Evolutionary conservation across 192 early-diverging fungal species (phyloP).

Genomic region (Podochytrium sp.): DNA sequence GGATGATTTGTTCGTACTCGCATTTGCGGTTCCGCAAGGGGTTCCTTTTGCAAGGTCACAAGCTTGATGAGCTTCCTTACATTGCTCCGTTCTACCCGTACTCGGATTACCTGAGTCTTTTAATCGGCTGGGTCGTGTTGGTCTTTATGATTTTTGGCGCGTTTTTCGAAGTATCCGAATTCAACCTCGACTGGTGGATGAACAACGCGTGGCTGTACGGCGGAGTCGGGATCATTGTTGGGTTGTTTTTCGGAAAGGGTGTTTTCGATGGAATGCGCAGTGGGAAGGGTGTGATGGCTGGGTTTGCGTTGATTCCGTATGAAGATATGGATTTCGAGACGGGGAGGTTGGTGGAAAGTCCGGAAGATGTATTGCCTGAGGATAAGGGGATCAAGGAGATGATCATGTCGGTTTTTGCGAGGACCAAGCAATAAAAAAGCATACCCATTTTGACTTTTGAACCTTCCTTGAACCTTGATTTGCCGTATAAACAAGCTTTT

Average conservation of each 20-base stretch:
- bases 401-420: too few species aligned
- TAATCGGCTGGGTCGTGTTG: slow-evolving; percentile 3
- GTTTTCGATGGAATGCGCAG: not conserved
- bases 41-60: not conserved
- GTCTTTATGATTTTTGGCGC: not conserved
- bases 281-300: slow-evolving; percentile 8
- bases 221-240: not conserved
- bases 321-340: slow-evolving; percentile 9
- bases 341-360: not conserved
- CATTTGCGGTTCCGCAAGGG: slow-evolving; percentile 12
- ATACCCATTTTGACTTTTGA: too few species aligned
- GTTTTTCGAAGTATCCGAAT: not conserved
- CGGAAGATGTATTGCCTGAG: too few species aligned
- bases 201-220: not conserved
- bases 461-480: too few species aligned
- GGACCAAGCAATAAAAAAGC: too few species aligned
- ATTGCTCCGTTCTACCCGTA: slow-evolving; percentile 7
- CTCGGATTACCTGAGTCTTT: not conserved
- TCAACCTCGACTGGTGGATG: not conserved
- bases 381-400: too few species aligned
- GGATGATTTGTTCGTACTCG: not conserved
- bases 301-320: not conserved
- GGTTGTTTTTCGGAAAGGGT: not conserved
- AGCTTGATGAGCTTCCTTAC: slow-evolving; percentile 14
- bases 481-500: too few species aligned